Conservation (phyloP, 805 yeast species). For the Teunomyces cretensis region DNA sequence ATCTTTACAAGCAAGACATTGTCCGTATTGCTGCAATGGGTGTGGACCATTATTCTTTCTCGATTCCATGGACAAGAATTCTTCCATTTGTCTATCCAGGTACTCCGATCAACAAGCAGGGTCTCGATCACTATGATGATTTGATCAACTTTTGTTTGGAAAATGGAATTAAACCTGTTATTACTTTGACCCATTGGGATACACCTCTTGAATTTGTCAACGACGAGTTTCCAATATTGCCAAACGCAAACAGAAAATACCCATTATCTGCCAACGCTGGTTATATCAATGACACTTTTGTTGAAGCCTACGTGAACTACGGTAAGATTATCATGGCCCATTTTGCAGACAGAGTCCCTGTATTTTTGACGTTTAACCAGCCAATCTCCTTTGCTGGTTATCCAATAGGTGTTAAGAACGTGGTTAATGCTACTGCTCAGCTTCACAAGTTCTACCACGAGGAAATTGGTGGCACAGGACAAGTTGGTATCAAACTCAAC, state of each 20-base stretch:
- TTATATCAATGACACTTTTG: conserved; percentile 20
- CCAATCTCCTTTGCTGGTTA: conserved; percentile 21
- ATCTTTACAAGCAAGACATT: conserved; percentile 31
- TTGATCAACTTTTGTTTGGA: conserved; percentile 18
- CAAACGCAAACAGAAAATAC: background rate
- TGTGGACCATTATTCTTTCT: conserved; percentile 28
- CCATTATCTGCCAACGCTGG: conserved; percentile 22
- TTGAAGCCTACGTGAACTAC: conserved; percentile 30
- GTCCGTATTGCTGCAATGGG: conserved; percentile 32
- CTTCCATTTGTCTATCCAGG: conserved; percentile 30
- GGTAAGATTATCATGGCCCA: conserved; percentile 28
- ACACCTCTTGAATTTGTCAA: conserved; percentile 18
- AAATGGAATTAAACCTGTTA: conserved; percentile 25
- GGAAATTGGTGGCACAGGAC: conserved; percentile 21
- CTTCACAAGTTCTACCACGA: conserved; percentile 21
- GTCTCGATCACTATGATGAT: conserved; percentile 22
- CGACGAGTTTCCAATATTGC: background rate
- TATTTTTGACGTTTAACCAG: conserved; percentile 32
- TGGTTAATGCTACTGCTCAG: conserved; percentile 24
- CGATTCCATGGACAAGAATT: conserved; percentile 36
- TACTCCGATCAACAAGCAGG: conserved; percentile 23
- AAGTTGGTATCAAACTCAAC: conserved; percentile 24
- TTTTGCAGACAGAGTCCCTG: conserved; percentile 27
- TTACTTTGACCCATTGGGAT: conserved; percentile 35
- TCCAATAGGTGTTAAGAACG: conserved; percentile 20